These are phyloP conservation scores for Termitomyces sp. DNA, from an alignment of 768 basidiomycete species.

Conservation along the genomic window DNA sequence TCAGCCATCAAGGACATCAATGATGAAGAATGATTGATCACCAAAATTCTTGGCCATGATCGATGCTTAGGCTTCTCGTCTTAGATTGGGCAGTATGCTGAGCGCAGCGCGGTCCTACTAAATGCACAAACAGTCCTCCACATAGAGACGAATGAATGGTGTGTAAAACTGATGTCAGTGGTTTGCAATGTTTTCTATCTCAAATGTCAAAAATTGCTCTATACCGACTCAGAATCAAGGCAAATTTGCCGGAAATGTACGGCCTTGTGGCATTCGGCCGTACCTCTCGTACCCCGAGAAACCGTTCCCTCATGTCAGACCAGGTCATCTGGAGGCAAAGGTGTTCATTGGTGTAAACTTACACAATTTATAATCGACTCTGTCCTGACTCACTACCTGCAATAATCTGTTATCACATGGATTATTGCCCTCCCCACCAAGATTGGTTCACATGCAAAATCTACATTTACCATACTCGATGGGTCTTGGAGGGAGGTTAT, in stretches of 20 bases:
- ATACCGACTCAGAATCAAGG: not conserved
- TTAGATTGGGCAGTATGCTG: conserved; percentile 56
- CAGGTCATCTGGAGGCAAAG: conserved; percentile 85
- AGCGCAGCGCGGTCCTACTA: conserved; percentile 55
- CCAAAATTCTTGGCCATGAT: not conserved
- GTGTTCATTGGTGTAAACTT: conserved; percentile 59
- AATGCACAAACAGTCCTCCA: conserved; percentile 64
- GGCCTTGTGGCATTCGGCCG: conserved; percentile 78
- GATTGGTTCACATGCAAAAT: no score
- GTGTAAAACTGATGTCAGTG: no score
- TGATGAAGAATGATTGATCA: not conserved
- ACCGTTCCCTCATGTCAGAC: conserved; percentile 63
- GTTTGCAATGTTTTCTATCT: no score
- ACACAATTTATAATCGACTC: no score
- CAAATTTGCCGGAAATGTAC: conserved; percentile 69
- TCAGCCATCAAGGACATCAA: no score
- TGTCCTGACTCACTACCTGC: no score
- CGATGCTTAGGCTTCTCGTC: conserved; percentile 58
- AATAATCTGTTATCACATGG: no score
- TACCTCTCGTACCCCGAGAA: conserved; percentile 63
- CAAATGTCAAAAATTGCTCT: not conserved
- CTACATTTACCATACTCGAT: no score
- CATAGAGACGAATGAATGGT: no score
- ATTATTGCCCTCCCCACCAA: no score
- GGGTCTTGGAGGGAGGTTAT: no score